Evolutionary conservation across 345 rosid species (phyloP), one percentile per base, ranked within the genome.

Genomic region (Clausena lansium): DNA sequence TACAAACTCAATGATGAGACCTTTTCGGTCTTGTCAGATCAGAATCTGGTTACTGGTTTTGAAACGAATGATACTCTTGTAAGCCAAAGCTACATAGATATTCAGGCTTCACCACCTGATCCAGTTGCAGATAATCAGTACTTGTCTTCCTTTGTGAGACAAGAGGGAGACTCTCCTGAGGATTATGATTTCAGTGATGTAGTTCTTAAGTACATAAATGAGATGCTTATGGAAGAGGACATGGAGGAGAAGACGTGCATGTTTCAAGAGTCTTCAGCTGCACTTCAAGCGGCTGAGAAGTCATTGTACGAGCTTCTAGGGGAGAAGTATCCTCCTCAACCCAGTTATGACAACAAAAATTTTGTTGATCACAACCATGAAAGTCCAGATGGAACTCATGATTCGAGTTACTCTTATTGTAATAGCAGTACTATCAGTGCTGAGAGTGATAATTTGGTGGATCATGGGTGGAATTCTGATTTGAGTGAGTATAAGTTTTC

Each of bases 221-320:
- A 85, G 80, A 87, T 91, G 80, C 89, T 91, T 41, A 84, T 91
- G 94, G 92, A 89, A 77, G 94, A 87, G 79, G 92, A 90, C 76
- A 86, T 82, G 79, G 91, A 83, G 76, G 92, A 87, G 82, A 89
- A 87, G 73, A 61, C 81, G 3, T 83, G 88, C 39, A 81, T 77
- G 88, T 84, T 85, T 81, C 92, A 86, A 30, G 92, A 89, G 82
- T 84, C 90, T 27, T 85, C 91, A 0, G 89, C 83, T 5, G 92
- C 92, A 4, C 88, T 91, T 32, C 89, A 87, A 73, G 92, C 87
- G 30, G 89, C 91, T 0, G 94, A 91, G 84, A 91, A 85, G 70
- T 83, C 92, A 0, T 84, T 87, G 3, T 91, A 89, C 60, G 92
- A 89, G 66, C 89, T 87, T 84, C 82, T 91, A 20, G 91, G 94